Evolutionary conservation across 148 eudicot species (phyloP).

Genomic region (Mesembryanthemum crystallinum): DNA sequence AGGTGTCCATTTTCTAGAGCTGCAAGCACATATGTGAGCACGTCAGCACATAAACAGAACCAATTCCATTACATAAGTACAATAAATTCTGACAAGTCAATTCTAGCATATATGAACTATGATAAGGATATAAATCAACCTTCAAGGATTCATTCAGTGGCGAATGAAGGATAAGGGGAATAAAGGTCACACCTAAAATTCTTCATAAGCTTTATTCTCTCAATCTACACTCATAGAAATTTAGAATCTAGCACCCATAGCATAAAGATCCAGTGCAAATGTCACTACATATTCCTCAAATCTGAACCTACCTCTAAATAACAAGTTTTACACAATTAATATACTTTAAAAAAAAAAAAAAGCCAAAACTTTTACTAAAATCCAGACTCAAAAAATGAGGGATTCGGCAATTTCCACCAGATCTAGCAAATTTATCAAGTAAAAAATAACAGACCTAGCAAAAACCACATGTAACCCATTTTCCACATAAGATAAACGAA

Average conservation of each 20-base stretch:
- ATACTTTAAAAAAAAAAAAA: neutral
- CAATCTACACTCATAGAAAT: neutral
- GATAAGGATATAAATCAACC: neutral
- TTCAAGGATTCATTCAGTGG: neutral
- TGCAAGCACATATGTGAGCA: conserved; percentile 6
- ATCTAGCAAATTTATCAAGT: neutral
- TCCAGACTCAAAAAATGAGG: neutral
- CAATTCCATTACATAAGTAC: neutral
- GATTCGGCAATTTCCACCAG: neutral
- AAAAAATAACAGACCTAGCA: neutral
- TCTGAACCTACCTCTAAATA: neutral
- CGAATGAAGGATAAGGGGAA: neutral
- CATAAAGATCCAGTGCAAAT: neutral
- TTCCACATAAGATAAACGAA: neutral
- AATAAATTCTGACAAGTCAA: neutral
- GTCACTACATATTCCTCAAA: conserved; percentile 3
- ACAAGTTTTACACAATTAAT: neutral
- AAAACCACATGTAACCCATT: neutral
- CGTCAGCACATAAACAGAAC: conserved; percentile 2
- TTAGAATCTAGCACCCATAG: neutral
- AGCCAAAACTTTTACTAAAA: neutral
- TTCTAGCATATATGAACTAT: neutral
- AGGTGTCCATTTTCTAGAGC: conserved; percentile 38
- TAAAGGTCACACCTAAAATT: too few species aligned
- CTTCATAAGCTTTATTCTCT: too few species aligned